Base-by-base conservation (phyloP, 306 rosid genomes). In the Malus sieversii region DNA sequence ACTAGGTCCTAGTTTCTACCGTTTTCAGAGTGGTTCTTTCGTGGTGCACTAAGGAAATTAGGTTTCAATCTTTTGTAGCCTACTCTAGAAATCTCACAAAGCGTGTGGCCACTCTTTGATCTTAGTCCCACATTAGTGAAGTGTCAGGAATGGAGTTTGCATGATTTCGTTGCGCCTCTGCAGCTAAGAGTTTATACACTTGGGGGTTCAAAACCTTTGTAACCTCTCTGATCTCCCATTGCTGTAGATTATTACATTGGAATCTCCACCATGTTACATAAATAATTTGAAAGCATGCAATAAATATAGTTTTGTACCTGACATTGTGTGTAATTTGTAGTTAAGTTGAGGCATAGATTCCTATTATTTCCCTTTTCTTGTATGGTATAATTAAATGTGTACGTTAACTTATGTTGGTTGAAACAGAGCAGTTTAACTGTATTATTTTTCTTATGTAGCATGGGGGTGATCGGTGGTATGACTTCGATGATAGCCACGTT, bases 381-480 rank as follows among this genome's bases (percentile, higher is more conserved):
- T 67, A 30, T 14, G 42, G 30, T 32, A 27, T 33, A 23, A 70
- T 51, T 75, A 55, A 62, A 65, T 48, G 40, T 35, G 16, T 32
- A 61, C 19, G 30, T 80, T 59, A 75, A 70, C 25, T 22, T 32
- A 15, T 23, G 63, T 53, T 75, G 67, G 48, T 78, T 68, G 76
- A 73, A 70, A 72, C 72, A 79, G 45, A 60, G 32, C 65, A 27
- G 58, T 70, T 32, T 71, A 72, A 40, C 63, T 33, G 73, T 70
- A 45, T 75, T 77, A 3, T 27, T 80, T 57, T 68, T 74, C 64
- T 82, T 48, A 72, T 85, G 80, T 66, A 95, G 99, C 97, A 89
- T 65, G 97, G 99, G 5, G 93, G 90, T 35, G 97, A 95, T 78
- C 97, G 82, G 70, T 95, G 99, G 97, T 95, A 89, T 51, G 96